Percentiles rank a stretch among this genome's conserved stretches.
Conservation (phyloP, 768 basidiomycete genomes). For the Amanita rubescens region DNA sequence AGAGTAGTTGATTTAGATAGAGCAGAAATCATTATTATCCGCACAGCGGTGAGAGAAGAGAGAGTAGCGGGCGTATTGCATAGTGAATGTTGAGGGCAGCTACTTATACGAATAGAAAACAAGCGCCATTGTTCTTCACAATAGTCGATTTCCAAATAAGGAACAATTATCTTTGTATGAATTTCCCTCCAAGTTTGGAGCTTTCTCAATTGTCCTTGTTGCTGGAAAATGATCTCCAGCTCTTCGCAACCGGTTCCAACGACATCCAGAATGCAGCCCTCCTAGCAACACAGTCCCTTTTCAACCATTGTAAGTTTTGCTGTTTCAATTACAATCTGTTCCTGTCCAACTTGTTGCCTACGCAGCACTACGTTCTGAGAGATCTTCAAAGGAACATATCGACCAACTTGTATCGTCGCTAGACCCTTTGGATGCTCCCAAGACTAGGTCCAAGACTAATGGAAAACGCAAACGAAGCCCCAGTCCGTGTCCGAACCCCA, state of each 20-base stretch:
- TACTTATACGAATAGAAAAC: background rate
- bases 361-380: conserved; percentile 64
- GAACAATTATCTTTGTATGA: background rate
- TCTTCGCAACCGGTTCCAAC: conserved; percentile 44
- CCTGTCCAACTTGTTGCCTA: conserved; percentile 9
- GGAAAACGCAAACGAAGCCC: conserved; percentile 37
- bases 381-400: conserved; percentile 55
- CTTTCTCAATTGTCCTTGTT: conserved; percentile 45
- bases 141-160: background rate
- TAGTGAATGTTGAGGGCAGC: background rate
- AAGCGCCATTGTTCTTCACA: conserved; percentile 2
- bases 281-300: conserved; percentile 64
- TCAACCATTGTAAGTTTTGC: conserved; percentile 57
- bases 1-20: conserved; percentile 62
- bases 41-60: conserved; percentile 7
- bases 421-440: conserved; percentile 58
- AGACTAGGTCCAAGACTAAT: conserved; percentile 62
- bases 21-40: conserved; percentile 52
- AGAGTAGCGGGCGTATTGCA: background rate
- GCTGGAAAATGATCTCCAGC: conserved; percentile 46
- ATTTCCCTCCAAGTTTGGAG: conserved; percentile 21
- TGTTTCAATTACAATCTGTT: background rate
- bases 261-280: conserved; percentile 54
- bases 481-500: conserved; percentile 23
- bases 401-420: conserved; percentile 60